phyloP scores from a whole-genome alignment of 176 grass and related monocot species.

The Cenchrus purpureus region DNA sequence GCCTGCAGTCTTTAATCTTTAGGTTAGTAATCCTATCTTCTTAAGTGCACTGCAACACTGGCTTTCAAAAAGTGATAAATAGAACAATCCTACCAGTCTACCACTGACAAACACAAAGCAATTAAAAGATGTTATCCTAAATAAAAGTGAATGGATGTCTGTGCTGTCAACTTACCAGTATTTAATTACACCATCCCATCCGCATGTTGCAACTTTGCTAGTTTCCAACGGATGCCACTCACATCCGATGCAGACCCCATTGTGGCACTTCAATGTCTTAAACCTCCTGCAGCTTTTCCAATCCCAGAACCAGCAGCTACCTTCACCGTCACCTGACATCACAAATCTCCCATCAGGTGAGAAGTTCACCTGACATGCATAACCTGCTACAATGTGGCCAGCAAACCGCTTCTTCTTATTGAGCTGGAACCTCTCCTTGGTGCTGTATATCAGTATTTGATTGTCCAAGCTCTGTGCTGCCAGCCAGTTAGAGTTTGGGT shows the following conservation, averaged over 20 bases:
- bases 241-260: constrained; percentile 91
- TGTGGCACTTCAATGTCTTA: constrained; percentile 88
- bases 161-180: constrained; percentile 78
- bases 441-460: constrained; percentile 99
- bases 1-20: neutral
- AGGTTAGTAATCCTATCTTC: neutral
- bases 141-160: constrained; percentile 22
- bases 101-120: neutral
- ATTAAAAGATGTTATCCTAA: constrained; percentile 3
- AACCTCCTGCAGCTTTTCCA: constrained; percentile 97
- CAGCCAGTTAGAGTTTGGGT: constrained; percentile 95
- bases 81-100: neutral
- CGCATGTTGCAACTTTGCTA: constrained; percentile 97
- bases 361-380: constrained; percentile 98
- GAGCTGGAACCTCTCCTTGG: constrained; percentile 97
- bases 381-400: constrained; percentile 93
- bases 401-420: constrained; percentile 99
- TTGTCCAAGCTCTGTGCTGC: constrained; percentile 98
- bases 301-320: constrained; percentile 99
- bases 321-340: constrained; percentile 96
- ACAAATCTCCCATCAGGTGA: constrained; percentile 96
- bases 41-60: neutral
- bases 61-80: neutral
- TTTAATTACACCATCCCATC: constrained; percentile 98
- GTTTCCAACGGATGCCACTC: constrained; percentile 98